Evolutionary conservation across 371 early-diverging fungal species (phyloP).

Genomic region (Mucor saturninus): DNA sequence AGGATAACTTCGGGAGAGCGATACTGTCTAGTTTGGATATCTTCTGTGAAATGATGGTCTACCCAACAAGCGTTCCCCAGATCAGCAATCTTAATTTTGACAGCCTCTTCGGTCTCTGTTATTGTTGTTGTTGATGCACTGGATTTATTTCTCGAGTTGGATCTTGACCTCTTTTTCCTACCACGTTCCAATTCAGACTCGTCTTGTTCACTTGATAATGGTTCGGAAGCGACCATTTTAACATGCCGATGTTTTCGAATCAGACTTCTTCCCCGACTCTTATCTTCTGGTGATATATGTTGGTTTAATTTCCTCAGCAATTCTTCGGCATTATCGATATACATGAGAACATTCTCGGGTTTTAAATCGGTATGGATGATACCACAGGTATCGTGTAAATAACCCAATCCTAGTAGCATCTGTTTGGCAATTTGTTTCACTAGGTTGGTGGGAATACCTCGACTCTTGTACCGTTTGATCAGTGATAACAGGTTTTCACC

Average conservation of each 20-base stretch:
- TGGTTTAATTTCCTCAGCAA: constrained; percentile 42
- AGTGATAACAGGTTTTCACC: constrained; percentile 93
- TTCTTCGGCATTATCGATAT: constrained; percentile 85
- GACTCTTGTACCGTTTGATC: constrained; percentile 75
- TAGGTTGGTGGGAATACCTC: constrained; percentile 84
- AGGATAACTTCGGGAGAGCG: constrained; percentile 97
- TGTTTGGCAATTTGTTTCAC: constrained; percentile 92
- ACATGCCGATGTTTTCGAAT: constrained; percentile 30
- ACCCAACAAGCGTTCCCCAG: constrained; percentile 98
- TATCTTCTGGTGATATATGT: not conserved
- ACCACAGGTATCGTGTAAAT: constrained; percentile 90
- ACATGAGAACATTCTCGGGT: constrained; percentile 95
- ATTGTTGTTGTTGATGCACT: too few relatives aligned
- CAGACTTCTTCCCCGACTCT: constrained; percentile 41
- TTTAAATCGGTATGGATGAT: constrained; percentile 99
- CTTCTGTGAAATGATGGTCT: constrained; percentile 92
- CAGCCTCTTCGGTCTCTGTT: constrained; percentile 29
- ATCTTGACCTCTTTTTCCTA: constrained; percentile 22
- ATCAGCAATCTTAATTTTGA: constrained; percentile 95
- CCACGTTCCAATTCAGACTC: constrained; percentile 16
- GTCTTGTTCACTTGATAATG: constrained; percentile 25
- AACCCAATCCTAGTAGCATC: constrained; percentile 89
- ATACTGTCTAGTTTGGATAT: constrained; percentile 98
- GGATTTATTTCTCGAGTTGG: not conserved
- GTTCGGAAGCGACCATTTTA: constrained; percentile 46